Evolutionary conservation across 2,329 filamentous ascomycete species (phyloP).

Genomic region (Sphaerostilbella broomeana): DNA sequence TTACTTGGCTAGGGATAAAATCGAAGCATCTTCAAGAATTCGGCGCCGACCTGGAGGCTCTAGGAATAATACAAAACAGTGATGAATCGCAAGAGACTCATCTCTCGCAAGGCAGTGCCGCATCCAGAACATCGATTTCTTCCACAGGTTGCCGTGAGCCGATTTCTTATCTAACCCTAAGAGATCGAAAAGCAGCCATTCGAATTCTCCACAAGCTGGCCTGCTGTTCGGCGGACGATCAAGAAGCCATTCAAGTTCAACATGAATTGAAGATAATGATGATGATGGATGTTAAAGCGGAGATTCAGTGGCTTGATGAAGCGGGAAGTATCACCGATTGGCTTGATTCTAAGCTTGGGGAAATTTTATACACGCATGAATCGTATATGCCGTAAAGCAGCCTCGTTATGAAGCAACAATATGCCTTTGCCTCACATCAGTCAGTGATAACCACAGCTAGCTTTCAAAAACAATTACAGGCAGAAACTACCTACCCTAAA

Average conservation of each 20-base stretch:
- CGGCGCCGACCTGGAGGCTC: not conserved
- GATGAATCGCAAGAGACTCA: slow-evolving; percentile 12
- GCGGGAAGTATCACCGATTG: slow-evolving; percentile 43
- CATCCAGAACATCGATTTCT: slow-evolving; percentile 16
- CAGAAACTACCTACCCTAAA: slow-evolving; percentile 7
- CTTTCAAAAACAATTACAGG: no score
- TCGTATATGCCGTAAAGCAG: not conserved
- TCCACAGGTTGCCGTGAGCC: slow-evolving; percentile 24
- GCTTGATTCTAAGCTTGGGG: slow-evolving; percentile 39
- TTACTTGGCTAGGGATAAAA: slow-evolving; percentile 60
- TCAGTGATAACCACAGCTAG: no score
- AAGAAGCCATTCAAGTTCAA: slow-evolving; percentile 34
- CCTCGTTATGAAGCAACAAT: no score
- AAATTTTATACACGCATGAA: slow-evolving; percentile 4
- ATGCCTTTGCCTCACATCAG: no score
- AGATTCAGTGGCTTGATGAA: slow-evolving; percentile 65
- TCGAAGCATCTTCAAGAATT: slow-evolving; percentile 33
- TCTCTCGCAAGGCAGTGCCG: no score
- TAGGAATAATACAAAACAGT: not conserved
- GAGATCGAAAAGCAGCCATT: slow-evolving; percentile 53
- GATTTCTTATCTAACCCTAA: slow-evolving; percentile 37
- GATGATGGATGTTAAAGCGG: slow-evolving; percentile 66
- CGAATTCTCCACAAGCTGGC: slow-evolving; percentile 43
- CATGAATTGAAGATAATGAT: slow-evolving; percentile 66
- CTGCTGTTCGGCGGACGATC: slow-evolving; percentile 21